These are phyloP conservation scores for Cordyceps sp. DNA, from an alignment of 2,329 filamentous ascomycete genomes.

Conservation along the genomic window DNA sequence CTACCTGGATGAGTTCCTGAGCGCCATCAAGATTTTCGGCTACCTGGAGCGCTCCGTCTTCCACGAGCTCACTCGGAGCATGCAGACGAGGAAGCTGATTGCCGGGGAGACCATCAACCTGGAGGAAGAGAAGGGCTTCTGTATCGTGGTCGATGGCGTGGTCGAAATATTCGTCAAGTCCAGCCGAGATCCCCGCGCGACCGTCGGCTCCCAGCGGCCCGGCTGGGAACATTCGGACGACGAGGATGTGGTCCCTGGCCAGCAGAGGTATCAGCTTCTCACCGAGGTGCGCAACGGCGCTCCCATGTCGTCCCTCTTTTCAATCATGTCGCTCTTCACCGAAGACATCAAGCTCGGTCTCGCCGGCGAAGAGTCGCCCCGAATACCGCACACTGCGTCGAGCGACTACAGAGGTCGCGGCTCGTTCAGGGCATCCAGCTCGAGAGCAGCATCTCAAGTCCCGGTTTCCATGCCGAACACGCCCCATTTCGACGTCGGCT, in stretches of 20 bases:
- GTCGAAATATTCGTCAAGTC: conserved; percentile 99
- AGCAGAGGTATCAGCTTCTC: conserved; percentile 82
- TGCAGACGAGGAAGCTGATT: conserved; percentile 95
- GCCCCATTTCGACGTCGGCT: conserved; percentile 18
- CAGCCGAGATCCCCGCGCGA: conserved; percentile 32
- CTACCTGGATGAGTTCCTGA: conserved; percentile 94
- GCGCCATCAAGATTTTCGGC: conserved; percentile 97
- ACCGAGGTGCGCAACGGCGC: conserved; percentile 97
- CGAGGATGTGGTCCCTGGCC: conserved; percentile 49
- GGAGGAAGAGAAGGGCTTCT: conserved; percentile 97
- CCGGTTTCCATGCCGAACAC: conserved; percentile 19
- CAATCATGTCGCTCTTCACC: conserved; percentile 90
- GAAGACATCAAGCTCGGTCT: conserved; percentile 75
- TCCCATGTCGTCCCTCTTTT: conserved; percentile 96
- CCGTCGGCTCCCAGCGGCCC: conserved; percentile 7
- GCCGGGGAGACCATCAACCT: conserved; percentile 88
- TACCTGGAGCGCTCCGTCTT: conserved; percentile 94
- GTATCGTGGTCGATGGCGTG: conserved; percentile 86
- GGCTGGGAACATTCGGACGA: conserved; percentile 35
- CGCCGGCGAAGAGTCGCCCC: conserved; percentile 37
- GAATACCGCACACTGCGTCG: conserved; percentile 7
- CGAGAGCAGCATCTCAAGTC: conserved; percentile 3
- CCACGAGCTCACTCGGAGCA: conserved; percentile 89
- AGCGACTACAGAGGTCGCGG: conserved; percentile 13
- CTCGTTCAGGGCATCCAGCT: conserved; percentile 7